A percentile compares a stretch with the other conserved stretches of the same genome.
Conservation (phyloP, 805 yeast genomes). For the Lipomyces mesembrius region DNA sequence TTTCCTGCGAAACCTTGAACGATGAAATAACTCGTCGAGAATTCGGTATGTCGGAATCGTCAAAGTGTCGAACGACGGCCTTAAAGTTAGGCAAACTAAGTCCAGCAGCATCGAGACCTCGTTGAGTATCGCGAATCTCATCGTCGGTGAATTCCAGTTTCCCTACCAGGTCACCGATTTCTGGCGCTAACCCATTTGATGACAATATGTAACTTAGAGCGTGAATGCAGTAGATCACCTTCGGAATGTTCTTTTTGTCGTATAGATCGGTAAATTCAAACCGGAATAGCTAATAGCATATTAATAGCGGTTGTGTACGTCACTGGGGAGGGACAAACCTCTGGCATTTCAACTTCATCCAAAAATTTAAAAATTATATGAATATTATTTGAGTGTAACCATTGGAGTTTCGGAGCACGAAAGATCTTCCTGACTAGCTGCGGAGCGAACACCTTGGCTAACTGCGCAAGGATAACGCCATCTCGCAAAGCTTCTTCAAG, state of each 20-base stretch:
- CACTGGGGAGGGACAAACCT: slow-evolving; percentile 47
- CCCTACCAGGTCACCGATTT: slow-evolving; percentile 65
- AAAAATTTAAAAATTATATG: slow-evolving; percentile 74
- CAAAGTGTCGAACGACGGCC: slow-evolving; percentile 53
- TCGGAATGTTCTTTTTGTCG: slow-evolving; percentile 89
- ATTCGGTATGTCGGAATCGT: slow-evolving; percentile 38
- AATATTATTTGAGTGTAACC: slow-evolving; percentile 91
- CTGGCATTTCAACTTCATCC: slow-evolving; percentile 76
- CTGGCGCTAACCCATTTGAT: slow-evolving; percentile 54
- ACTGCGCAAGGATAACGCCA: slow-evolving; percentile 83
- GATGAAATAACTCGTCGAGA: slow-evolving; percentile 5
- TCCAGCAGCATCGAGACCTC: slow-evolving; percentile 63
- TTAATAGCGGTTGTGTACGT: background rate
- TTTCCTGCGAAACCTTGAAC: slow-evolving; percentile 10
- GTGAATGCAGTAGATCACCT: slow-evolving; percentile 90
- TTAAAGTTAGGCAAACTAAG: slow-evolving; percentile 78
- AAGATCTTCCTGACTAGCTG: slow-evolving; percentile 59
- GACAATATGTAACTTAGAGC: slow-evolving; percentile 79
- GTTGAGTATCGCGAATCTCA: slow-evolving; percentile 70
- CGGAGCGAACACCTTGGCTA: slow-evolving; percentile 75
- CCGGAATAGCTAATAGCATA: slow-evolving; percentile 52
- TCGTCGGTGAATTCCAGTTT: slow-evolving; percentile 64
- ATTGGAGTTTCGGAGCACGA: slow-evolving; percentile 65
- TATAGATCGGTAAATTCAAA: slow-evolving; percentile 93
- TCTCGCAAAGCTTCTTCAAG: slow-evolving; percentile 72